These are phyloP conservation scores for Pezicula carpinea DNA, from an alignment of 2,329 filamentous ascomycete genomes.

Conservation along the genomic window DNA sequence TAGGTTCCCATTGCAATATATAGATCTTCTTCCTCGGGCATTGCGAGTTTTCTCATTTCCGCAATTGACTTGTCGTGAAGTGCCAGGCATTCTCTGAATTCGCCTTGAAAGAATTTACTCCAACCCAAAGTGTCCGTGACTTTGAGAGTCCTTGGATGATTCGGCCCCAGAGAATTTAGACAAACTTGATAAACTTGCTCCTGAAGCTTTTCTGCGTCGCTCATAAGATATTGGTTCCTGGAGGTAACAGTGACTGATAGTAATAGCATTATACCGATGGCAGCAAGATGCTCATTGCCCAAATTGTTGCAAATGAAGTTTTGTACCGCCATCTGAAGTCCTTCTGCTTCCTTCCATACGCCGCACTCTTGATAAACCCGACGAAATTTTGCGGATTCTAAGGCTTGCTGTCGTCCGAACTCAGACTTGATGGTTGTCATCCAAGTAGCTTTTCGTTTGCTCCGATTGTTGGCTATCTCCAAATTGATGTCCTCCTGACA, in stretches of 20 bases:
- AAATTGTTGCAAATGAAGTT: constrained; percentile 17
- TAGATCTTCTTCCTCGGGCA: constrained; percentile 8
- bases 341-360: constrained; percentile 21
- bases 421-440: constrained; percentile 1
- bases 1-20: constrained; percentile 9
- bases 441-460: constrained; percentile 9
- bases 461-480: constrained; percentile 2
- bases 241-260: constrained; percentile 20
- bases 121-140: constrained; percentile 22
- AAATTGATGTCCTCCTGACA: constrained; percentile 6
- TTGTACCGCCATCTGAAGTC: constrained; percentile 23
- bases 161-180: constrained; percentile 15
- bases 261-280: constrained; percentile 18
- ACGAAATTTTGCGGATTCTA: constrained; percentile 24
- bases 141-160: constrained; percentile 24
- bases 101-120: constrained; percentile 17
- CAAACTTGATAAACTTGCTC: constrained; percentile 19
- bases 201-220: constrained; percentile 23
- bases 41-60: constrained; percentile 11
- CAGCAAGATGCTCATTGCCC: constrained; percentile 18
- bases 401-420: constrained; percentile 4
- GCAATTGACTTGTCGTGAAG: constrained; percentile 18
- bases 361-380: constrained; percentile 22
- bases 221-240: constrained; percentile 11
- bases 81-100: constrained; percentile 17